Evolutionary conservation across 441 rosid species (phyloP), one percentile per base, ranked within the genome.

Genomic region (Pelargonium cotyledonis): DNA sequence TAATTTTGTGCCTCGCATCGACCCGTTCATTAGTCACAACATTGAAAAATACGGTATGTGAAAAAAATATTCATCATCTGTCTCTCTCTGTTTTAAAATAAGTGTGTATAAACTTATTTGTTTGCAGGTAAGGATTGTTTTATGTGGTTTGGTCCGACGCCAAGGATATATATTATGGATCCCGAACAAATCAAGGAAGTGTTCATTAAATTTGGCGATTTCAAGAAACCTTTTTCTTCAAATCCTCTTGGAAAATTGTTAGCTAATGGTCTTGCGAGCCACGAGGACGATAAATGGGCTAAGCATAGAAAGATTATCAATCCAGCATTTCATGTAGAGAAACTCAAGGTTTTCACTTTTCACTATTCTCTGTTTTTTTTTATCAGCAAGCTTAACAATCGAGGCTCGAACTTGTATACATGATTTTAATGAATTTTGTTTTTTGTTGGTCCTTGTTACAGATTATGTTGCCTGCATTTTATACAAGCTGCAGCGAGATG

Each of bases 241-340:
- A 10, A n/a, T 31, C 60, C 38, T 8, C 8, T 1, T 3, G 6
- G 9, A 15, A 29, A 65, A 1, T n/a, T 55, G 31, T 5, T 66
- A 12, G 6, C 14, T 0, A 5, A 14, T 1, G 70, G 70, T 7
- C 23, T 60, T 10, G 5, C 0, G 41, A 7, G 7, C 19, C 55
- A 6, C 2, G 63, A 71, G 55, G 69, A 68, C 15, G 29, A 71
- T 41, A 53, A 57, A 46, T 66, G 75, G 70, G 66, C 61, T 9
- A 29, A 14, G 65, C 60, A 26, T 47, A 26, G 66, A 18, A 66
- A 72, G 66, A 72, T 66, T 23, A 16, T 66, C 61, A 72, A 66
- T 47, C 75, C 74, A 1, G 70, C 74, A 26, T 78, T 75, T 65
- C 78, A 72, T 63, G 40, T 2, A 0, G 63, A 71, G 19, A 80